Evolutionary conservation across 2,329 filamentous ascomycete genomes (phyloP).

Genomic region (Paecilomyces formosus): DNA sequence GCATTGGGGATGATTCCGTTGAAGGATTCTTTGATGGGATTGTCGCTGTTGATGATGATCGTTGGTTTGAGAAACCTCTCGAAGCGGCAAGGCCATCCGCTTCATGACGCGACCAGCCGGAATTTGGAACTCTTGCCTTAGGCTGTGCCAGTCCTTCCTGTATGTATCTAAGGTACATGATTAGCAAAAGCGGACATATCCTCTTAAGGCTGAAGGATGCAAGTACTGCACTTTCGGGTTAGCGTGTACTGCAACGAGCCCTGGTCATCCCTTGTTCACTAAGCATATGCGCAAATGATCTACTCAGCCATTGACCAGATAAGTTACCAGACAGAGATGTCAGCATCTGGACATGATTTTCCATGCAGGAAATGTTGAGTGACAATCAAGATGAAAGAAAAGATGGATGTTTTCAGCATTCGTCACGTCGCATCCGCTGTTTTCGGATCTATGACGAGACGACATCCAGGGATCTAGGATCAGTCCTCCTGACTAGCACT

Average conservation of each 20-base stretch:
- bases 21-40: neutral
- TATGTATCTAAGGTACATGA: neutral
- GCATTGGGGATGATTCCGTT: neutral
- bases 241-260: too few species aligned
- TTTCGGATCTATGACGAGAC: neutral
- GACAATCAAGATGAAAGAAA: too few species aligned
- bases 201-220: neutral
- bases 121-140: neutral
- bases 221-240: too few species aligned
- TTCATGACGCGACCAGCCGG: neutral
- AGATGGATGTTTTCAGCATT: neutral
- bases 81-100: neutral
- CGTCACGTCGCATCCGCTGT: neutral
- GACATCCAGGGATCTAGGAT: neutral
- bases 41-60: neutral
- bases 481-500: neutral
- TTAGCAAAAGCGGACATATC: neutral
- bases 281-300: too few species aligned
- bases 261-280: too few species aligned
- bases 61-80: neutral
- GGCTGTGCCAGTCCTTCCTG: neutral
- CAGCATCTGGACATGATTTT: too few species aligned
- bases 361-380: too few species aligned
- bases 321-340: too few species aligned
- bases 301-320: too few species aligned